These are phyloP conservation scores for Colletotrichum scovillei DNA, from an alignment of 2,329 filamentous ascomycete genomes.

Conservation along the genomic window DNA sequence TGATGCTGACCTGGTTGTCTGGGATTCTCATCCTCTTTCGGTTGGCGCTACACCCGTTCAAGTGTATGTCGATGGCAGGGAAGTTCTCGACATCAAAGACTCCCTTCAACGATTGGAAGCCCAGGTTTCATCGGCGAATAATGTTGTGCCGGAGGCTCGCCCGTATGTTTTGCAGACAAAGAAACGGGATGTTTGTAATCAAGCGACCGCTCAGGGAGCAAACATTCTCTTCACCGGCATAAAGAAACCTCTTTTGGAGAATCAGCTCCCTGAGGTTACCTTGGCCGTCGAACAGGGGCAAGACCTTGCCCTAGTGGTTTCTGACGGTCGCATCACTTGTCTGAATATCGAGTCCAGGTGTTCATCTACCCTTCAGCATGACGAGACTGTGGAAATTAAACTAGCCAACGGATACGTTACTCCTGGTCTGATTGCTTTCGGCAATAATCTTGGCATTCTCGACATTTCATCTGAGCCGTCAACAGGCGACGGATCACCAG, in stretches of 20 bases:
- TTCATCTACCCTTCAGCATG: neutral
- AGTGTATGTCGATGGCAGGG: constrained; percentile 58
- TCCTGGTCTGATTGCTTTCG: constrained; percentile 60
- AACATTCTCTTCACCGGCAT: neutral
- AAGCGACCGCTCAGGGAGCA: neutral
- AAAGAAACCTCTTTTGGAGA: neutral
- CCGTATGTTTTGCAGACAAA: neutral
- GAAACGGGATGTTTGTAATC: neutral
- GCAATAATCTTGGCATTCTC: constrained; percentile 57
- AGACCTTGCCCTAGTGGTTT: neutral
- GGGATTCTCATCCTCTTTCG: constrained; percentile 58
- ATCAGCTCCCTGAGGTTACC: too few relatives aligned
- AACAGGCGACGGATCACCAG: constrained; percentile 59
- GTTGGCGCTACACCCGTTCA: constrained; percentile 57
- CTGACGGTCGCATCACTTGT: neutral
- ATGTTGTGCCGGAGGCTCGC: neutral
- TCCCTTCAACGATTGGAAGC: neutral
- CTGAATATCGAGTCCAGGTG: neutral
- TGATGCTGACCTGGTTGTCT: constrained; percentile 61
- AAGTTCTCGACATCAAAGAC: neutral
- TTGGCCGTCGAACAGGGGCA: too few relatives aligned
- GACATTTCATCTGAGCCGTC: constrained; percentile 58
- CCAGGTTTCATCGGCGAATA: neutral
- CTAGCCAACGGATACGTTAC: constrained; percentile 59
- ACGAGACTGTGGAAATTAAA: constrained; percentile 40